These are phyloP conservation scores for Aspergillus incahuasiensis DNA, from an alignment of 495 filamentous ascomycete genomes.

Conservation along the genomic window DNA sequence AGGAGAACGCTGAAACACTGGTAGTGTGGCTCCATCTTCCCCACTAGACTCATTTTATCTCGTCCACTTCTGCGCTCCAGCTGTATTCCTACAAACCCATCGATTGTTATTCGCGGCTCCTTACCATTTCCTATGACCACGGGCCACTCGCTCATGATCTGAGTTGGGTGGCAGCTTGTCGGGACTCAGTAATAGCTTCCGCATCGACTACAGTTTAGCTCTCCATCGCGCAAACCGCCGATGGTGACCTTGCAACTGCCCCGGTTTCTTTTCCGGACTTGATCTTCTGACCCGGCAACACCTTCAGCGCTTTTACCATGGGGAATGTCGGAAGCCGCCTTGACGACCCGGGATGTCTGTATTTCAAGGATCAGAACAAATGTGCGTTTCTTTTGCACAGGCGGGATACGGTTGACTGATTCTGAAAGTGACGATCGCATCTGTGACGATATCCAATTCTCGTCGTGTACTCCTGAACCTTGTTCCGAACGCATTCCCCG, in stretches of 20 bases:
- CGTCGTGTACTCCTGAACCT: constrained; percentile 71
- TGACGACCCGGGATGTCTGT: constrained; percentile 79
- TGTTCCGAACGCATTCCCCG: constrained; percentile 83
- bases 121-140: background rate
- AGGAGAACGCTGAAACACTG: background rate
- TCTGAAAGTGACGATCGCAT: constrained; percentile 73
- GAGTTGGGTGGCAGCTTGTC: constrained; percentile 10
- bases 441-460: constrained; percentile 72
- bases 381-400: constrained; percentile 47
- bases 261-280: constrained; percentile 28
- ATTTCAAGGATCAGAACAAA: constrained; percentile 84
- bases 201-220: background rate
- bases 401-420: background rate
- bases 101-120: constrained; percentile 5
- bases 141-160: constrained; percentile 7
- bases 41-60: background rate
- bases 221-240: constrained; percentile 27
- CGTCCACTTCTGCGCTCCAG: background rate
- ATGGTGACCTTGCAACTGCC: constrained; percentile 31
- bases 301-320: constrained; percentile 51
- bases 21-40: constrained; percentile 5
- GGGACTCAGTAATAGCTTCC: constrained; percentile 2
- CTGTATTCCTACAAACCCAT: constrained; percentile 3
- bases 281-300: constrained; percentile 29
- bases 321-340: constrained; percentile 88